Base-by-base conservation (phyloP, 768 basidiomycete species). In the Clitopilus passeckerianus region DNA sequence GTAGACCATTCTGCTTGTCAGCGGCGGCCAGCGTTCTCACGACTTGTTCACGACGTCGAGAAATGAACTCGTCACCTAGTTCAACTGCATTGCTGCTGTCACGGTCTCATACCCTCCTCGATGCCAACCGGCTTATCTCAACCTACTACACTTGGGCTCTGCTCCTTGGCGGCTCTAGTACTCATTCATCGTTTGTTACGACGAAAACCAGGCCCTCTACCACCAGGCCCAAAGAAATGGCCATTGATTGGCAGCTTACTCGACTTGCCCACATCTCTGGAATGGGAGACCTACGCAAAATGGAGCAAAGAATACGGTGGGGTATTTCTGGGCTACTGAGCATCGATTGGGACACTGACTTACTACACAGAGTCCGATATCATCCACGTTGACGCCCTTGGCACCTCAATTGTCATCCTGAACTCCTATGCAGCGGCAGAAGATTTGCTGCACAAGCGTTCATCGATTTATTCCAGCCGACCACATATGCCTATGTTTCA, bases 231-330 rank as follows among this genome's bases (percentile, higher is more conserved):
- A 1, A 64, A 57, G 34, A 65, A 71, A 3, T 58, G 73, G 33
- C 77, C 77, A 0, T 54, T 79, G 34, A 58, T 80, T 15, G 79
- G 78, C 3, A 77, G 76, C 59, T 30, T 76, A 24, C 23, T 70
- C 9, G 66, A 74, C 30, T 60, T 75, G 33, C 70, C 72, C n/a
- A 57, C 22, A 16, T 33, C 22, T 16, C 30, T 20, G 14, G 53
- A 53, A 33, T 53, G 53, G 53, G 20, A 9, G 53, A 53, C 53
- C 4, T 53, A 53, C 4, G 53, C 53, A 10, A 33, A 24, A 33
- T 53, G 53, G 53, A 33, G 53, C 1, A 53, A 53, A 24, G 6
- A 10, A 22, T 53, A 53, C 16, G 22, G 53, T 53, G 60, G 59
- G 14, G 67, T 57, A 20, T 30, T 18, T 57, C 34, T 56, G 15